A percentile compares a stretch with the other conserved stretches of the same genome.
Conservation (phyloP, 2,329 filamentous ascomycete species). For the Colletotrichum melonis region DNA sequence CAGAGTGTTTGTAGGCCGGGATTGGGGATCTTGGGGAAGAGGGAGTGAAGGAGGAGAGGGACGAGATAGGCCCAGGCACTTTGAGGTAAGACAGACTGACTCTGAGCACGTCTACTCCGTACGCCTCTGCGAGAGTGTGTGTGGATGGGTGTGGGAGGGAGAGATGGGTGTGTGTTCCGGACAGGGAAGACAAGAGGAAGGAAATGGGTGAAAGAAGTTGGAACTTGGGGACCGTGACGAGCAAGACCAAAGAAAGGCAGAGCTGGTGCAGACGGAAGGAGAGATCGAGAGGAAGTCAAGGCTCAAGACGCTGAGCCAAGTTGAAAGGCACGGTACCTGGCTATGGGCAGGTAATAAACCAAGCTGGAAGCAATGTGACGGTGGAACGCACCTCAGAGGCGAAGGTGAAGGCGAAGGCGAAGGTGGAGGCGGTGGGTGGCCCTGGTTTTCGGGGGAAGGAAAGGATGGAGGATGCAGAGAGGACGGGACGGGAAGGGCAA, state of each 20-base stretch:
- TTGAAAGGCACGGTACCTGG: background rate
- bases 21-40: constrained; percentile 30
- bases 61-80: constrained; percentile 25
- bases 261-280: background rate
- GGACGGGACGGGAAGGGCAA: constrained; percentile 9
- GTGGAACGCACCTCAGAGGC: no score
- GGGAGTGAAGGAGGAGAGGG: constrained; percentile 2
- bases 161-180: background rate
- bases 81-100: constrained; percentile 27
- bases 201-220: background rate
- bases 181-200: background rate
- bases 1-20: constrained; percentile 17
- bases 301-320: constrained; percentile 13
- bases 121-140: background rate
- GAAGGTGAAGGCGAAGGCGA: background rate
- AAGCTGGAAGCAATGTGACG: background rate
- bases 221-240: background rate
- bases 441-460: background rate
- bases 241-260: background rate
- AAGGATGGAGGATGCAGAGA: background rate
- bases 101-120: background rate
- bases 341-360: constrained; percentile 7
- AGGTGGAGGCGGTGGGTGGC: background rate
- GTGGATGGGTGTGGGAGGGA: background rate
- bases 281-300: constrained; percentile 14